Evolutionary conservation across 345 rosid genomes (phyloP), one percentile per base, ranked within the genome.

Genomic region (Xanthoceras sorbifolium): DNA sequence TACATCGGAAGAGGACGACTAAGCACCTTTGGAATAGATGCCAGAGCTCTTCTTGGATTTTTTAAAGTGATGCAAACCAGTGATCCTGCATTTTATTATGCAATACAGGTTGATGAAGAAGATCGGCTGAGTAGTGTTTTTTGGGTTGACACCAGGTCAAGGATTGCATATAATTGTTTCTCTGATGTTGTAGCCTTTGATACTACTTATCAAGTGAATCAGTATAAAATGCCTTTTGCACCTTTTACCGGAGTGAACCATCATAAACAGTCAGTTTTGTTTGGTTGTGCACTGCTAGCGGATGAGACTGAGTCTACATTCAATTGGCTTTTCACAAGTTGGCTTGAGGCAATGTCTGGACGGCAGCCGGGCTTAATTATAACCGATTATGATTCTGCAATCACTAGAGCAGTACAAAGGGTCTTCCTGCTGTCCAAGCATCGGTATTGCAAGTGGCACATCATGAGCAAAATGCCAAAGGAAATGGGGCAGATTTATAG

Each of bases 251-350:
- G 85, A n/a, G 69, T 79, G 34, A 80, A 85, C 69, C 83, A 85
- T 75, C 80, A 82, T 64, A 75, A 74, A n/a, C 84, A 85, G 69
- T 68, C 78, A 5, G 74, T 82, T 26, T 38, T 85, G 50, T 82
- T 85, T 71, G 82, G 81, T 38, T 77, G 83, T 67, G 84, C 85
- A 18, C 60, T 84, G 55, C 72, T 84, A 6, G 69, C 82, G 32
- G 83, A 84, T 66, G 81, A 79, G 75, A 69, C 79, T 3, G 83
- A 81, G 42, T 76, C 81, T 7, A 73, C 81, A 0, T 84, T 81
- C 77, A 17, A 76, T 68, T 76, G 82, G 84, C 81, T 84, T 63
- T 81, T 84, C 75, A 74, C 72, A 25, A 81, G 82, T 69, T 84
- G 82, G 84, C 80, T 84, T 22, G 77, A 78, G 73, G 82, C 82